Conservation (phyloP, 2,329 filamentous ascomycete species). For the Dothideomycetes sp. region DNA sequence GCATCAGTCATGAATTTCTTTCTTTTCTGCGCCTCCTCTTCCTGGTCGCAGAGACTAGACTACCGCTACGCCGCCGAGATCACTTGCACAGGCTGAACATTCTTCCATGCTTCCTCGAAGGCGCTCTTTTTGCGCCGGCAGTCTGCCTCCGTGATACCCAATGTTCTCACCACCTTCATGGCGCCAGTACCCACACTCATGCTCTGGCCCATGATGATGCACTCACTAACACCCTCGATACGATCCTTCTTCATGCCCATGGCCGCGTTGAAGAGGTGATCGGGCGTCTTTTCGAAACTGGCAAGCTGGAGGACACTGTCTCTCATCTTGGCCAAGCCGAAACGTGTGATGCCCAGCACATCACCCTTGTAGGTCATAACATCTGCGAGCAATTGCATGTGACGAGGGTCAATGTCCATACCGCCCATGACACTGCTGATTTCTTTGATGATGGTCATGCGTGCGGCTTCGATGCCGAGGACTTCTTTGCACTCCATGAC, state of each 20-base stretch:
- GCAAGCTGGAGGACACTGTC: conserved; percentile 89
- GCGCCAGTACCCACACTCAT: conserved; percentile 86
- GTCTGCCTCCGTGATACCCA: conserved; percentile 55
- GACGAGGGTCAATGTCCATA: conserved; percentile 93
- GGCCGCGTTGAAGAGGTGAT: conserved; percentile 92
- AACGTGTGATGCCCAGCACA: conserved; percentile 89
- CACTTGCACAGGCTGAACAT: background rate
- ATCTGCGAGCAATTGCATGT: conserved; percentile 94
- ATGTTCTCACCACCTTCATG: conserved; percentile 72
- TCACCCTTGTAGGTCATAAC: conserved; percentile 99
- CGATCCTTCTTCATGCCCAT: conserved; percentile 82
- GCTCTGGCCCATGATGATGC: conserved; percentile 96
- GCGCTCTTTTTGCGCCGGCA: conserved; percentile 10
- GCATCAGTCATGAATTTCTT: background rate
- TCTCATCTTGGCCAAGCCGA: conserved; percentile 91
- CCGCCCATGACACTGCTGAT: conserved; percentile 81
- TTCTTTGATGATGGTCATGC: conserved; percentile 78
- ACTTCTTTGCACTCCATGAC: conserved; percentile 83
- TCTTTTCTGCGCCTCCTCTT: background rate
- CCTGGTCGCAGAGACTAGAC: background rate
- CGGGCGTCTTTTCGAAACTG: conserved; percentile 95
- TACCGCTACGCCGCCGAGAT: background rate
- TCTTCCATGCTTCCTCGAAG: conserved; percentile 9
- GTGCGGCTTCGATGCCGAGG: conserved; percentile 88
- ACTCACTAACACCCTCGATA: conserved; percentile 89